Percentiles rank a stretch among this genome's conserved stretches.
phyloP scores from a whole-genome alignment of 306 rosid species.

The Cucurbita ficifolia region DNA sequence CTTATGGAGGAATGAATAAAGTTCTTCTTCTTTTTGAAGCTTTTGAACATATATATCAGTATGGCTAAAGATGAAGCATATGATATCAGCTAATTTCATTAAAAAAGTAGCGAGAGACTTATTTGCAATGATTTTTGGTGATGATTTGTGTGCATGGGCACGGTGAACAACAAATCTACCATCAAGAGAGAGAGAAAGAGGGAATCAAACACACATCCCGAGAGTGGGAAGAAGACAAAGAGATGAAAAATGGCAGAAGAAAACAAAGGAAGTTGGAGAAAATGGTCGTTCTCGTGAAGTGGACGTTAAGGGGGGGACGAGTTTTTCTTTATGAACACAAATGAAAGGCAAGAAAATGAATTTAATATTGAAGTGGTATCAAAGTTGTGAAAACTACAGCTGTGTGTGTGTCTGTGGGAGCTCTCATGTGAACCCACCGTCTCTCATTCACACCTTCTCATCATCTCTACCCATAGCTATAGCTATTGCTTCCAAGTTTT shows the following conservation, averaged over 20 bases:
- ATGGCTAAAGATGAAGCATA: too few relatives aligned
- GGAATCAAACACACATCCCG: slow-evolving; percentile 60
- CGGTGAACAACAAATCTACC: neutral
- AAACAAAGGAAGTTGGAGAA: slow-evolving; percentile 47
- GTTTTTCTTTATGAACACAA: neutral
- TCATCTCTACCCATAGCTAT: too few relatives aligned
- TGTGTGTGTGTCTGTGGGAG: neutral
- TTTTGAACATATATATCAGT: neutral
- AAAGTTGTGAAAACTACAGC: neutral
- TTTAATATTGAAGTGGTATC: neutral
- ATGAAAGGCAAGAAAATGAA: neutral
- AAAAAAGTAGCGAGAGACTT: neutral
- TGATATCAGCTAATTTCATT: neutral
- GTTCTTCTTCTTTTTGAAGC: slow-evolving; percentile 12
- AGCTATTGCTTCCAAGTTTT: too few relatives aligned
- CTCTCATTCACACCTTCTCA: neutral
- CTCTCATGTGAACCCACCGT: slow-evolving; percentile 19
- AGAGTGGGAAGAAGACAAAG: slow-evolving; percentile 58
- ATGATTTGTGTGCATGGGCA: neutral
- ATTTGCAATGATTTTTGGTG: neutral
- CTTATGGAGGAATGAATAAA: slow-evolving; percentile 31
- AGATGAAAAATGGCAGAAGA: slow-evolving; percentile 37
- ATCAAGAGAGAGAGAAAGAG: neutral
- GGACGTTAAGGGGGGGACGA: slow-evolving; percentile 13
- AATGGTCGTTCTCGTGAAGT: slow-evolving; percentile 59